Base-by-base conservation (phyloP, 345 rosid species). In the Reutealis trisperma region DNA sequence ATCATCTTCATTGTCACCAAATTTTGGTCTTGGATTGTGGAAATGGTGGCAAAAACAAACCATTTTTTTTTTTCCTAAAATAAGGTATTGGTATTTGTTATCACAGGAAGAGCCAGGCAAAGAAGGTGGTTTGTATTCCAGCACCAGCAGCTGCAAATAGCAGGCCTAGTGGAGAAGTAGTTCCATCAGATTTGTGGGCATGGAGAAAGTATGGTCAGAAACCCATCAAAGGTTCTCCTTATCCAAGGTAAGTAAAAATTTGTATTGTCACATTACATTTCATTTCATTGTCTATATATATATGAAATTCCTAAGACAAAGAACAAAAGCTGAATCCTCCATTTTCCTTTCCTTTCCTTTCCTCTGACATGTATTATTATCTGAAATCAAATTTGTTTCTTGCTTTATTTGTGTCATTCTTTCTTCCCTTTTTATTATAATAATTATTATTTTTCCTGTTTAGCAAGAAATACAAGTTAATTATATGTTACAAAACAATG, bases 101-200 rank as follows among this genome's bases (percentile, higher is more conserved):
- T 60, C 37, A 4, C 62, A 78, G 81, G 73, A 78, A 78, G 74
- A 80, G 79, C 67, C 83, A 80, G 55, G 83, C 83, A 45, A 80
- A 80, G 75, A 80, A 80, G 75, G 83, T 80, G 76, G 83, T 80
- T n/a, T 80, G 83, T 27, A 80, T 80, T 63, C 83, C 83, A 63
- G 83, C 83, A 71, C 83, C 83, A 65, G 83, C 83, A 75, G 79
- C 76, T 44, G 72, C 72, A 70, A 80, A 71, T 61, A 75, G 76
- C 60, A 75, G 83, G 76, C 61, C 79, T 3, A 64, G 76, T 55
- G 83, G 83, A 54, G 83, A 80, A 80, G 79, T 80, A 49, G 83
- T 80, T 75, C 83, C 83, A 42, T 80, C 83, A 22, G 83, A 80
- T 49, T 47, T 80, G 9, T 80, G 83, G 83, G 83, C 83, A 52